These are phyloP conservation scores for Nymphaea thermarum DNA, from an alignment of 164 flowering plant species.

Conservation along the genomic window DNA sequence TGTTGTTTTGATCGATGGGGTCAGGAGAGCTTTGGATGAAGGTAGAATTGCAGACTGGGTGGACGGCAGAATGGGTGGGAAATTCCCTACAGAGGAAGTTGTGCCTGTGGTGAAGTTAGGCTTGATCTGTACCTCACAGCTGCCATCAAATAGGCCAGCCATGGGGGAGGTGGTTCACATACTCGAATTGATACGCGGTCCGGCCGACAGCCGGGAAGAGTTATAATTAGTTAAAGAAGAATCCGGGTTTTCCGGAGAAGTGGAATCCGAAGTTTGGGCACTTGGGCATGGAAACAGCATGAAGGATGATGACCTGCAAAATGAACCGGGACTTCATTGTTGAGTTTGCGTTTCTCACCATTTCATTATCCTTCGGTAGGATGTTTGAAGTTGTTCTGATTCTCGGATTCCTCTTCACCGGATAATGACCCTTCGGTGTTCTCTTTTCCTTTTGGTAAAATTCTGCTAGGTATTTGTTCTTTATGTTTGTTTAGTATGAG, in stretches of 20 bases:
- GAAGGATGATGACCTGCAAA: slow-evolving; percentile 10
- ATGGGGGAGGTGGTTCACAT: slow-evolving; percentile 91
- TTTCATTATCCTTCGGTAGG: slow-evolving; percentile 3
- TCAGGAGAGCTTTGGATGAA: slow-evolving; percentile 72
- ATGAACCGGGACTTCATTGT: slow-evolving; percentile 6
- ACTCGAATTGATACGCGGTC: slow-evolving; percentile 74
- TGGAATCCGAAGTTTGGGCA: slow-evolving; percentile 41
- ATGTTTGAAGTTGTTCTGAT: slow-evolving; percentile 12
- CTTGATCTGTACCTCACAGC: slow-evolving; percentile 88
- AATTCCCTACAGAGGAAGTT: slow-evolving; percentile 72
- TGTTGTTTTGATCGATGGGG: slow-evolving; percentile 76
- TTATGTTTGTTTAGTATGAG: background rate
- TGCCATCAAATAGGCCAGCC: slow-evolving; percentile 88
- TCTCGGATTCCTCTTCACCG: slow-evolving; percentile 81
- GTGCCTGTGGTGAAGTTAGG: slow-evolving; percentile 80
- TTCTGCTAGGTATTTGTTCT: background rate
- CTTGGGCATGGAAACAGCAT: background rate
- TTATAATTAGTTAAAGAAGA: slow-evolving; percentile 16
- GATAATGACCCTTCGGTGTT: slow-evolving; percentile 13
- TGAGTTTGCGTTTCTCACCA: slow-evolving; percentile 6
- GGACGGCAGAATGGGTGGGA: slow-evolving; percentile 48
- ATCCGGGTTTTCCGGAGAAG: slow-evolving; percentile 42
- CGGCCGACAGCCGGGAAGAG: slow-evolving; percentile 66
- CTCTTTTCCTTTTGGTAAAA: slow-evolving; percentile 14
- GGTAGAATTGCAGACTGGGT: slow-evolving; percentile 75